Base-by-base conservation (phyloP, 306 rosid species). In the Vigna angularis region DNA sequence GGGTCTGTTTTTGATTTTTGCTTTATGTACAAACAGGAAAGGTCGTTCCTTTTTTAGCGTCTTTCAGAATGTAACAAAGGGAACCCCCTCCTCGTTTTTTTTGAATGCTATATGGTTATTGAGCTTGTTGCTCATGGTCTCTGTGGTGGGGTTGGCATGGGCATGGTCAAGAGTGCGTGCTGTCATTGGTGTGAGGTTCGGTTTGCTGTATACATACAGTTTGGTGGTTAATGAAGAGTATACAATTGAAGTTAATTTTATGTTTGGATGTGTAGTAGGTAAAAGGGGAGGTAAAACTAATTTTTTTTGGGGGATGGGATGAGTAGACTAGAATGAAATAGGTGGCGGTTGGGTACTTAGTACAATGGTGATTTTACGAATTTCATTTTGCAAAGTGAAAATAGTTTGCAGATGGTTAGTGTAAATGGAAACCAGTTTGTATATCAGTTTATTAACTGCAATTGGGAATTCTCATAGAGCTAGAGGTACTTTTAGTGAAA, bases 351-450 rank as follows among this genome's bases (percentile, higher is more conserved):
- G 48, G 64, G 69, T 71, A 56, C 65, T 47, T 47, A 55, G 52
- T 56, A 58, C 44, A 30, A 34, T 66, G 79, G 8, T 57, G 59
- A 34, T 45, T 42, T 73, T 66, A 57, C 42, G 80, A 67, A n/a
- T 20, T 65, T 36, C 11, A 52, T 6, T 9, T 42, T 34, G 61
- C 6, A 52, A 62, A 66, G 38, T 7, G 0, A 72, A 40, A 72
- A 30, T 44, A 55, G 15, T 56, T 38, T 34, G 70, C 71, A 50
- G 61, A 50, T 75, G 28, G 28, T 61, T 20, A 9, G 9, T 36
- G 61, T 42, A 42, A 26, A 61, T 14, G 66, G 14, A 4, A 62
- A 30, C 45, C 22, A 30, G 45, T 62, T 32, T 15, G 18, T 15
- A 14, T 30, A 30, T 7, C 44, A 6, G 44, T 11, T 62, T 62